Evolutionary conservation across 2,329 filamentous ascomycete species (phyloP), one percentile per base, ranked within the genome.

Genomic region (Bipolaris victoriae): DNA sequence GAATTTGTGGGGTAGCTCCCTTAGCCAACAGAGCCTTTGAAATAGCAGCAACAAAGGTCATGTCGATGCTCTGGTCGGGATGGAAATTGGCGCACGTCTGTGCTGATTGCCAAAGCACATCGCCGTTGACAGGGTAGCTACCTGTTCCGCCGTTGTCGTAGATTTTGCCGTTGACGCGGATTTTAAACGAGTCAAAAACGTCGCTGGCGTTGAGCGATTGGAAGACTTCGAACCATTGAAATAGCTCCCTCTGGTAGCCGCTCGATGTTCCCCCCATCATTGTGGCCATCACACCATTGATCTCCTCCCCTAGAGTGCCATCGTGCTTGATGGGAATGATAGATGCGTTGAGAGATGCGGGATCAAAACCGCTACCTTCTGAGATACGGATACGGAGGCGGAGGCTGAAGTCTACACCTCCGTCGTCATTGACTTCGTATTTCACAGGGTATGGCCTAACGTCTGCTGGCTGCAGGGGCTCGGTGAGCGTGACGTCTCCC

Each of bases 371-470:
- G 11, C 61, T 60, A 7, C 41, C 36, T n/a, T 49, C 18, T 9
- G 58, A 52, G 20, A 51, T 58, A 6, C 58, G 60, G n/a, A 69
- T 61, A 9, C 66, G 65, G 13, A 69, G 52, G 10, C 55, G 57
- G 37, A 62, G 63, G 24, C 52, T 51, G 16, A 69, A 55, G 1
- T 62, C 59, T 36, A 69, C 54, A 15, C 52, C 47, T 2, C 55
- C 57, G 3, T 65, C 52, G 31, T 47, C 22, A 10, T 65, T 58
- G 31, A 61, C 26, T 51, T 53, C 20, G 20, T 62, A 62, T 3
- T 57, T 48, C 1, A 26, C 45, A n/a, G 67, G 63, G 18, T 64
- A 69, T 18, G 66, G 66, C 9, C 61, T 64, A 44, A 67, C 43
- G 0, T 62, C 58, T 5, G 54, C 57, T 9, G 66, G 63, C 31